Base-by-base conservation (phyloP, 768 basidiomycete species). In the Mycena kentingensis region DNA sequence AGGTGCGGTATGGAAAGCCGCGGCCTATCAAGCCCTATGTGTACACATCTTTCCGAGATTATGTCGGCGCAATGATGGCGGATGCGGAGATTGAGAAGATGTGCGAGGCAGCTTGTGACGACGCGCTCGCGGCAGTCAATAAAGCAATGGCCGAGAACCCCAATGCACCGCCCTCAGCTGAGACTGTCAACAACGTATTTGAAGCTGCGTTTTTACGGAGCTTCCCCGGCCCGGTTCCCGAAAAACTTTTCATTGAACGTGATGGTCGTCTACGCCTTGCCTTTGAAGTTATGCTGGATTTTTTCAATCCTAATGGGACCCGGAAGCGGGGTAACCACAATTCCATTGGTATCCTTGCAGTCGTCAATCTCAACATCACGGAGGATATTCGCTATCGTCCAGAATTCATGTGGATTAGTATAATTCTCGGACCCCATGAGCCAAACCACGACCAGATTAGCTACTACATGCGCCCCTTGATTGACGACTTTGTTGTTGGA, bases 311-410 rank as follows among this genome's bases (percentile, higher is more conserved):
- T 0, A 36, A 68, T 36, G 63, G 62, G 2, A 57, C 52, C n/a
- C 43, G 10, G 4, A 51, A 54, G 10, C 38, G 27, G 21, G 61
- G 63, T 8, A 54, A 48, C 3, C 48, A 25, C 5, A 57, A 55
- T 2, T 68, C 64, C 13, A 57, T 55, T 2, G 64, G 67, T 2
- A 48, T 70, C 3, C 67, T 72, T 4, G 64, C 62, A 7, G 55
- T 66, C 21, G 60, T 60, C 2, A 65, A 61, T 42, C 49, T 70
- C 3, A 70, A 68, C 42, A 58, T 73, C 3, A 64, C 66, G 1
- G 43, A 44, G 4, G 45, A 63, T 15, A 53, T 67, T 18, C 55
- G 62, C 3, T 65, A 67, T 54, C 60, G 63, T 19, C 46, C 57
- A 0, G 63, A 70, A 50, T 64, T 71, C 38, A 56, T 70, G 53